These are phyloP conservation scores for Aeschynomene evenia DNA, from an alignment of 306 rosid species.

Conservation along the genomic window DNA sequence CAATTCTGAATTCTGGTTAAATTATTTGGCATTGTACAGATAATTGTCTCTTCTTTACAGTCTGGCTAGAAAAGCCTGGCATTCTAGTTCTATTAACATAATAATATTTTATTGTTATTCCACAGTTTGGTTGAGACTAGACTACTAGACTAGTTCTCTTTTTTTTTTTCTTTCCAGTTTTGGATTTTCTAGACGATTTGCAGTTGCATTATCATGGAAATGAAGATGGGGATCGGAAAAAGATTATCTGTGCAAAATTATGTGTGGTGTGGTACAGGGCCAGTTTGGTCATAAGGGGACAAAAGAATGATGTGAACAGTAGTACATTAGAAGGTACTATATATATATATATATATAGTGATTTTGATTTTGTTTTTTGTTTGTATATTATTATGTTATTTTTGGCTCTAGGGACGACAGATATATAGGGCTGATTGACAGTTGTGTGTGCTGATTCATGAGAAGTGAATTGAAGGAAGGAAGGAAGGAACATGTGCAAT, in stretches of 20 bases:
- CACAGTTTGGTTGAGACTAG: constrained; percentile 9
- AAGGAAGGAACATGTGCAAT: constrained; percentile 45
- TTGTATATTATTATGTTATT: background rate
- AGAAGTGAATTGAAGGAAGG: constrained; percentile 26
- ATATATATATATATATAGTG: background rate
- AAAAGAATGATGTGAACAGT: constrained; percentile 6
- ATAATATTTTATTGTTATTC: background rate
- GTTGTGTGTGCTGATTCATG: constrained; percentile 30
- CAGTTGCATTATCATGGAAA: background rate
- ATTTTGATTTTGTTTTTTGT: background rate
- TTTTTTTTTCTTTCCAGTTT: constrained; percentile 21
- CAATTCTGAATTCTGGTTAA: constrained; percentile 10
- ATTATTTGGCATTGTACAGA: constrained; percentile 38
- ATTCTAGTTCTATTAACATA: background rate
- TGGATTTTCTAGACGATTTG: constrained; percentile 4
- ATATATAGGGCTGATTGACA: constrained; percentile 35
- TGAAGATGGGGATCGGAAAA: background rate
- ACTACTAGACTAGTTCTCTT: no score
- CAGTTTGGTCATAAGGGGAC: constrained; percentile 29
- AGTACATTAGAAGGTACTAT: background rate
- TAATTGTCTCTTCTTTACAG: constrained; percentile 45
- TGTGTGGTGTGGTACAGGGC: constrained; percentile 18
- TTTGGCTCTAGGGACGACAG: constrained; percentile 1
- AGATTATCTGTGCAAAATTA: background rate
- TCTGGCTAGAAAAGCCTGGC: constrained; percentile 33